Base-by-base conservation (phyloP, 768 basidiomycete genomes). In the Suillus subluteus region DNA sequence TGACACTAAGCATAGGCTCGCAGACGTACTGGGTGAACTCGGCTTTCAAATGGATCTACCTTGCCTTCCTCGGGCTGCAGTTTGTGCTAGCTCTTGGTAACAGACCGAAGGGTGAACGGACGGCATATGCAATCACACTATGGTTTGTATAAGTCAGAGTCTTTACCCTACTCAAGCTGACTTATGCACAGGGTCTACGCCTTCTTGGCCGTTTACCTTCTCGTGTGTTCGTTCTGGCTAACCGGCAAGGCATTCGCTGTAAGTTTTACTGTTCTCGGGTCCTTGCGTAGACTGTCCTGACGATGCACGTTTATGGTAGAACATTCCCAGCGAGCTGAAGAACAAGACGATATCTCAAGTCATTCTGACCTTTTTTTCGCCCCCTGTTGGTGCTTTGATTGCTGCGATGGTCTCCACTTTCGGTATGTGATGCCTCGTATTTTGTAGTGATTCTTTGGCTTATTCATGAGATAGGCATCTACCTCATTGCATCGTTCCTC, bases 11-110 rank as follows among this genome's bases (percentile, higher is more conserved):
- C 23, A 30, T 63, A 30, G 21, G 71, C 50, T 59, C 38, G 13
- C 68, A 94, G 95, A 96, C 95, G 18, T 89, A 94, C 70, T 97
- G 94, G 94, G 81, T 96, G 52, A 98, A 98, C 72, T 69, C 88
- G 52, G 87, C 80, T 16, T 82, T 96, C 65, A 91, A 92, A 81
- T 96, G 95, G 94, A 80, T 94, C 23, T 98, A 97, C 75, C 82
- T 97, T 50, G 83, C 88, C 3, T 92, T 95, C 81, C 81, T 98
- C 44, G 93, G 87, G 18, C 79, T 98, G 37, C 96, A 90, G 76
- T 91, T 92, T 71, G 83, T 92, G 54, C 81, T 92, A 23, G 91
- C 89, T 18, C 79, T 92, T 26, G 91, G 91, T 37, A 93, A 92
- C 69, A 83, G 95, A 65, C 96, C 95, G 3, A 97, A 97, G 75